These are phyloP conservation scores for Pestalotiopsis sp. DNA, from an alignment of 2,329 filamentous ascomycete species.

Conservation along the genomic window DNA sequence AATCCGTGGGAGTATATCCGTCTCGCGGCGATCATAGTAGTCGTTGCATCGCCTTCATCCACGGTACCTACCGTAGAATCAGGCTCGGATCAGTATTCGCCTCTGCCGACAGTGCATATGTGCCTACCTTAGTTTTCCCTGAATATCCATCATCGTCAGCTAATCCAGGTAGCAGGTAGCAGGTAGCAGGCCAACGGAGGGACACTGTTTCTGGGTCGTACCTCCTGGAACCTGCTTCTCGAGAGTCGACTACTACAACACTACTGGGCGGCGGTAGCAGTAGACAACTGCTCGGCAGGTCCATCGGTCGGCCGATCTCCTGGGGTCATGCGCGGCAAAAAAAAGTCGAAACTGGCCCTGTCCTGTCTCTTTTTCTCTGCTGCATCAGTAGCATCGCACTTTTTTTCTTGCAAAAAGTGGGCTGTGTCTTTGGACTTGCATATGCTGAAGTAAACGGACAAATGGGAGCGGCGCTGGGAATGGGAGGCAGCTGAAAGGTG, in stretches of 20 bases:
- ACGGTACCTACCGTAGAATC: no score
- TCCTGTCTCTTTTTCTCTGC: not conserved
- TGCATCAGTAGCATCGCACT: constrained; percentile 8
- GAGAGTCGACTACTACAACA: not conserved
- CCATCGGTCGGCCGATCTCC: constrained; percentile 7
- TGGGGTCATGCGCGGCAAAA: constrained; percentile 29
- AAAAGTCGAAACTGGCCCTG: constrained; percentile 14
- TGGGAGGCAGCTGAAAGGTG: constrained; percentile 33
- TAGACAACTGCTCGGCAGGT: constrained; percentile 1
- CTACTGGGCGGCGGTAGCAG: not conserved
- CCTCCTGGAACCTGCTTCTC: not conserved
- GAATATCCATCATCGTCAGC: not conserved
- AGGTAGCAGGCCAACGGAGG: not conserved
- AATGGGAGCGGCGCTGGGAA: constrained; percentile 29
- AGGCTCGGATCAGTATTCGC: not conserved
- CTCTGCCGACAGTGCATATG: not conserved
- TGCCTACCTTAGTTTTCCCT: not conserved
- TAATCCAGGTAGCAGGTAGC: not conserved
- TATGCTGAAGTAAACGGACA: constrained; percentile 26
- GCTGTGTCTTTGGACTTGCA: constrained; percentile 35
- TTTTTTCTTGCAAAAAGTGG: constrained; percentile 18
- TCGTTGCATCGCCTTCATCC: not conserved
- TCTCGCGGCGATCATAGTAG: not conserved
- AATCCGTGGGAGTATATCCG: not conserved
- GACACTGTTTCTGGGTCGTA: not conserved